Evolutionary conservation across 495 filamentous ascomycete genomes (phyloP), one percentile per base, ranked within the genome.

Genomic region (Letharia lupina): DNA sequence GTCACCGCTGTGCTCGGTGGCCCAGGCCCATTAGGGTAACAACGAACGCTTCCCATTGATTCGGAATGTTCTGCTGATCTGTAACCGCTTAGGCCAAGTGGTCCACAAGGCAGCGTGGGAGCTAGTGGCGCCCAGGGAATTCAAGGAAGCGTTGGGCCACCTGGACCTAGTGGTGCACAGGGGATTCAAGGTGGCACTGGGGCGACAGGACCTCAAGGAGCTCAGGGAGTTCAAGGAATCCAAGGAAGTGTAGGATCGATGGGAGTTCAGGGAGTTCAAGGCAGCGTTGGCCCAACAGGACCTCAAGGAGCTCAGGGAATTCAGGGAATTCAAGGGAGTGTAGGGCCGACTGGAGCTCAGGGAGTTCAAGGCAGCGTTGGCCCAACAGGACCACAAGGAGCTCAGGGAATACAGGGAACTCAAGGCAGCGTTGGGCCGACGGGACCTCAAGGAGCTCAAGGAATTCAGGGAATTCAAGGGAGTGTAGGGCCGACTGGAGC

Each of bases 51-150:
- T 56, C 28, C 5, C 48, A 35, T 6, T 3, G 31, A 33, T 56
- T 7, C 5, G 8, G 15, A 16, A 16, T 16, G 10, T 33, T 35
- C 52, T 56, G 52, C 52, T 56, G 28, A 56, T 33, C n/a, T 35
- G 31, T 35, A 28, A 16, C 6, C 52, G 13, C 52, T 56, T 56
- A 56, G 62, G 20, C 62, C 62, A 54, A 63, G 18, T 15, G 65
- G 65, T 41, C 65, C 59, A 8, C 57, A 58, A 41, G 65, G 65
- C 10, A 6, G 35, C n/a, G 15, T 20, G 1, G 65, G 65, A 31
- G 44, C 65, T 33, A 41, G n/a, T 28, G 65, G 65, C 11, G 20
- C 31, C 1, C 35, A 44, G 16, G 65, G 65, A 8, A 42, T 52
- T 4, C 31, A 47, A 44, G 65, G 65, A 40, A 58, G 15, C 7